These are phyloP conservation scores for Geum urbanum DNA, from an alignment of 306 rosid species.

Conservation along the genomic window DNA sequence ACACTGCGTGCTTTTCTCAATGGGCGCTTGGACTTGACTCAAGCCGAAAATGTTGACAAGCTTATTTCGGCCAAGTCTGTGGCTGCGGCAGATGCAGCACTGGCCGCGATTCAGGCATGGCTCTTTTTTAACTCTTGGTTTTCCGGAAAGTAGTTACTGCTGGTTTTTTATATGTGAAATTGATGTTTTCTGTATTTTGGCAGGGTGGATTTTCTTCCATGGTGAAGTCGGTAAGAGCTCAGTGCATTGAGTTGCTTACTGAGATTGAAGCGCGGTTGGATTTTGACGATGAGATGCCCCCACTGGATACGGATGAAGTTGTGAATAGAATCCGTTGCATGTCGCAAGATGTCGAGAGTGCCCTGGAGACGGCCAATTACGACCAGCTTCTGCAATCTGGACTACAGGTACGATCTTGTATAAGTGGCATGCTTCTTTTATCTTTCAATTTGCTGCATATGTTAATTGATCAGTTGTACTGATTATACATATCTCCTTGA, in stretches of 20 bases:
- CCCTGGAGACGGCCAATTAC: conserved; percentile 82
- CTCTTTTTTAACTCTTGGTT: not conserved
- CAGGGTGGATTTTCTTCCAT: conserved; percentile 94
- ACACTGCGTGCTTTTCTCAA: conserved; percentile 93
- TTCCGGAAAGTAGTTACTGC: not conserved
- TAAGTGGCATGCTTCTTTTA: not conserved
- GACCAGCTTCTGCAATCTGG: conserved; percentile 98
- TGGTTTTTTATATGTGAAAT: not conserved
- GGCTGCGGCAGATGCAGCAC: conserved; percentile 96
- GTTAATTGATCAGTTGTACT: not conserved
- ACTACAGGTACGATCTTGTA: conserved; percentile 51
- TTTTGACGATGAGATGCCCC: conserved; percentile 96
- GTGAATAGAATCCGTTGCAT: conserved; percentile 54
- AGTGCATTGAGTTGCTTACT: conserved; percentile 86
- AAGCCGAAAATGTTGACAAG: conserved; percentile 82
- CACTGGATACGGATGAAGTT: conserved; percentile 51
- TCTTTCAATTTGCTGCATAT: not conserved
- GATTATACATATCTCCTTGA: not conserved
- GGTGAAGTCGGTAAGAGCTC: conserved; percentile 58
- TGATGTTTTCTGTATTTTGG: conserved; percentile 21
- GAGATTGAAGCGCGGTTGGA: conserved; percentile 97
- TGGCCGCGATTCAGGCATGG: conserved; percentile 84
- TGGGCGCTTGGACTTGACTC: conserved; percentile 88
- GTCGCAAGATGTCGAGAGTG: conserved; percentile 74
- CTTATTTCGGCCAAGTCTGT: conserved; percentile 65